Conservation (phyloP, 2,329 filamentous ascomycete species). For the Aspergillus clavatus region DNA sequence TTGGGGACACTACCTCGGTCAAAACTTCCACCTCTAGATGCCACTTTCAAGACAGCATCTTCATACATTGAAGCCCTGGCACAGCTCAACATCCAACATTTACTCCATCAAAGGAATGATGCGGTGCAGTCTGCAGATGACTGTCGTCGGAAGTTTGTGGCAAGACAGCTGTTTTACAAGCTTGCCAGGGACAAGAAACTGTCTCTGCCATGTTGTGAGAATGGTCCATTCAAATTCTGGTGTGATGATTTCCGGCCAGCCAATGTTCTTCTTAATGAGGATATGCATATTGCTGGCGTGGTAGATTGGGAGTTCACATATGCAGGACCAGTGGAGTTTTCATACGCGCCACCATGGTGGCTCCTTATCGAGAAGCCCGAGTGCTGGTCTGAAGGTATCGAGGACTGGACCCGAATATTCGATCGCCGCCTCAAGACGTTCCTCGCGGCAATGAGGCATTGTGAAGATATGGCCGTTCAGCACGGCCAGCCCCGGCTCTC, state of each 20-base stretch:
- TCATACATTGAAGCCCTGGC: constrained; percentile 39
- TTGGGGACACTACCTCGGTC: constrained; percentile 17
- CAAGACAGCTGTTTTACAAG: constrained; percentile 17
- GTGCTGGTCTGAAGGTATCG: constrained; percentile 15
- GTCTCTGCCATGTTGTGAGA: constrained; percentile 15
- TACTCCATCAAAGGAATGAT: constrained; percentile 38
- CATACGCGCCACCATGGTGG: constrained; percentile 19
- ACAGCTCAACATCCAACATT: constrained; percentile 41
- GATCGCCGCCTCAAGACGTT: constrained; percentile 11
- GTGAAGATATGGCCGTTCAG: constrained; percentile 10
- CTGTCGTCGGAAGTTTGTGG: constrained; percentile 19
- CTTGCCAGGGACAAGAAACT: constrained; percentile 12
- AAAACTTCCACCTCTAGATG: constrained; percentile 7
- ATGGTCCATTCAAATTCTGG: constrained; percentile 22
- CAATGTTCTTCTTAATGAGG: constrained; percentile 14
- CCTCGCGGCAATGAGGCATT: constrained; percentile 7
- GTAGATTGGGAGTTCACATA: constrained; percentile 23
- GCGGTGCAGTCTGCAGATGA: constrained; percentile 27
- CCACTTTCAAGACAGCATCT: constrained; percentile 26
- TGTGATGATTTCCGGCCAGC: constrained; percentile 20
- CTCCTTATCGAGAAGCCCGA: constrained; percentile 16
- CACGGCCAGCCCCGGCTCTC: constrained; percentile 14
- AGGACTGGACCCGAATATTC: constrained; percentile 14
- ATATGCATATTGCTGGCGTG: constrained; percentile 11
- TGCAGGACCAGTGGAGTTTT: constrained; percentile 16